Evolutionary conservation across 805 yeast species (phyloP).

Genomic region (Wickerhamiella sergipiensis): DNA sequence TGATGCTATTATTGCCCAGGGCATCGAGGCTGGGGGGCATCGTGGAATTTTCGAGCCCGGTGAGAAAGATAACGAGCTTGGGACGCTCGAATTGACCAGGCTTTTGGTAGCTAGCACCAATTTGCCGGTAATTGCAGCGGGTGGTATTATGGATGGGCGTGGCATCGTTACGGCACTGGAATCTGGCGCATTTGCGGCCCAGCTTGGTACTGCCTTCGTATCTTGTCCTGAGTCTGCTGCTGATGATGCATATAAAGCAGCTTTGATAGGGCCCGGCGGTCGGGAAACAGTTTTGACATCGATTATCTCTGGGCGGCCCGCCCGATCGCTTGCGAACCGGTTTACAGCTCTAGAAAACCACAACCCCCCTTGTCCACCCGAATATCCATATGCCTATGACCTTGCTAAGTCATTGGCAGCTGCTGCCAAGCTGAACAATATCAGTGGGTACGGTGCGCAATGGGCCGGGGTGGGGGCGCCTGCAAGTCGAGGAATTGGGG

Average conservation of each 20-base stretch:
- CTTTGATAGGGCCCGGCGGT: neutral
- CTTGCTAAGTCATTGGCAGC: constrained; percentile 1
- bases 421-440: neutral
- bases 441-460: neutral
- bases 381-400: constrained; percentile 4
- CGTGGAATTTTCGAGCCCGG: constrained; percentile 33
- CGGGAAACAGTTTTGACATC: neutral
- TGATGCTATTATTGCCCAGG: constrained; percentile 42
- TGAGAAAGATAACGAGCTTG: constrained; percentile 12
- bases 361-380: neutral
- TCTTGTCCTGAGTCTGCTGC: constrained; percentile 24
- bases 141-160: constrained; percentile 33
- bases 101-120: constrained; percentile 1
- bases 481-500: neutral
- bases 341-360: neutral
- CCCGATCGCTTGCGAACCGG: constrained; percentile 2
- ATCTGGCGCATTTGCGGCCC: constrained; percentile 39
- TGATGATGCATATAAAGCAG: constrained; percentile 7
- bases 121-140: constrained; percentile 33
- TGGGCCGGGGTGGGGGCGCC: neutral
- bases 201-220: constrained; percentile 41
- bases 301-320: constrained; percentile 2
- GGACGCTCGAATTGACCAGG: neutral
- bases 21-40: constrained; percentile 56
- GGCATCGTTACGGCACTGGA: constrained; percentile 24